Percentiles rank a stretch among this genome's conserved stretches.
These are phyloP conservation scores for Fusarium guadeloupense DNA, from an alignment of 2,329 filamentous ascomycete species.

Conservation along the genomic window DNA sequence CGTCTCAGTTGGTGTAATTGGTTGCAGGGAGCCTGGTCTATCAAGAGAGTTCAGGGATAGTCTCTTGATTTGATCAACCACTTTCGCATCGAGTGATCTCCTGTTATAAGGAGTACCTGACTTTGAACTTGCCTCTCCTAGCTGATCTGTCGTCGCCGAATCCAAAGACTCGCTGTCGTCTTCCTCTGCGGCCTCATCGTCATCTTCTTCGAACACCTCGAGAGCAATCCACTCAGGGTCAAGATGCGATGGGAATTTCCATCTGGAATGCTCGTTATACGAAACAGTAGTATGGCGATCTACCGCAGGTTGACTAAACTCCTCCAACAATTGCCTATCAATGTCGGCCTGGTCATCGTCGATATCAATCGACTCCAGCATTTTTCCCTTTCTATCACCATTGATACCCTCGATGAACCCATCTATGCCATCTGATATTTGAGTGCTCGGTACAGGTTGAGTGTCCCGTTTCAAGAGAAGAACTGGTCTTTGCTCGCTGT, in stretches of 20 bases:
- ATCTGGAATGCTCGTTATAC: constrained; percentile 7
- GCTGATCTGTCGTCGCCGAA: constrained; percentile 45
- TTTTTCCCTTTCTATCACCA: background rate
- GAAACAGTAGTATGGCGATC: background rate
- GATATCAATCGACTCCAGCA: constrained; percentile 27
- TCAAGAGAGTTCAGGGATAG: constrained; percentile 48
- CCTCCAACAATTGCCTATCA: constrained; percentile 55
- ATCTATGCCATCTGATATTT: constrained; percentile 1
- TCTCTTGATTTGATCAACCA: constrained; percentile 54
- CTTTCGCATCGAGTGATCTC: constrained; percentile 49
- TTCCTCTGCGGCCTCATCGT: constrained; percentile 38
- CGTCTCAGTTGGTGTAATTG: constrained; percentile 28
- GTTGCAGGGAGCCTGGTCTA: constrained; percentile 4
- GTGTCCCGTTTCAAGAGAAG: constrained; percentile 48
- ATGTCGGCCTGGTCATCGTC: constrained; percentile 55
- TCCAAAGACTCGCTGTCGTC: constrained; percentile 62
- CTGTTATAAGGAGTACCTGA: constrained; percentile 23
- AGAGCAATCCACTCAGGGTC: constrained; percentile 93
- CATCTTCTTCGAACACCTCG: constrained; percentile 78
- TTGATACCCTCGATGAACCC: constrained; percentile 56
- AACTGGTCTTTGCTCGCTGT: constrained; percentile 55
- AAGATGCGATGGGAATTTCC: constrained; percentile 72
- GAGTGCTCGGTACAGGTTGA: constrained; percentile 12
- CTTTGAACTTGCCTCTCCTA: constrained; percentile 21
- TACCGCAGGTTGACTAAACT: constrained; percentile 14